Percentiles rank a stretch among this genome's conserved stretches.
These are phyloP conservation scores for Arachis monticola DNA, from an alignment of 331 rosid species.

Conservation along the genomic window DNA sequence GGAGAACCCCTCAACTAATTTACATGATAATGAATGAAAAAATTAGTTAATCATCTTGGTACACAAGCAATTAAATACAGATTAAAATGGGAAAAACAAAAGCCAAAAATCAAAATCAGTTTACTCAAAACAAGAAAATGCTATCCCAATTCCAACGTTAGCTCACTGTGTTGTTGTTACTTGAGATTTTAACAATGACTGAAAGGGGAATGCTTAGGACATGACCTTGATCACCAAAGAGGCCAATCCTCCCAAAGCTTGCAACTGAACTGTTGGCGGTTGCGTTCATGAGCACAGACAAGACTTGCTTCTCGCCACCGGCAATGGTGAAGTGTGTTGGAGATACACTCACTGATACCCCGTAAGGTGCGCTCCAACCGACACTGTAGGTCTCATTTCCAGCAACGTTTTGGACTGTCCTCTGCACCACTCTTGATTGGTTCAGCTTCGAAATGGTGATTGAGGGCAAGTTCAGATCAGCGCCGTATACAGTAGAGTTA, in stretches of 20 bases:
- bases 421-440: constrained; percentile 65
- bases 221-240: constrained; percentile 89
- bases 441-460: constrained; percentile 80
- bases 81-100: background rate
- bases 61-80: constrained; percentile 2
- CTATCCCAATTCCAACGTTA: constrained; percentile 11
- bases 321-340: constrained; percentile 67
- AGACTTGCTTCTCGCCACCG: constrained; percentile 60
- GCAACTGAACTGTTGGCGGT: constrained; percentile 59
- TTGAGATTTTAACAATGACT: constrained; percentile 55
- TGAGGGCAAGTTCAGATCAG: constrained; percentile 92
- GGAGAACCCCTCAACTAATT: constrained; percentile 41
- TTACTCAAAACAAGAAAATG: constrained; percentile 12
- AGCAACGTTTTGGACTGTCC: constrained; percentile 67
- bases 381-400: constrained; percentile 71
- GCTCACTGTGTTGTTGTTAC: constrained; percentile 45
- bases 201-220: constrained; percentile 77
- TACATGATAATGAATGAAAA: constrained; percentile 78
- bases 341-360: constrained; percentile 71
- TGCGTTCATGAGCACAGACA: constrained; percentile 66
- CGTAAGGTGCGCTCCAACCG: constrained; percentile 84
- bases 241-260: constrained; percentile 91
- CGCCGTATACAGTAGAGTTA: constrained; percentile 57
- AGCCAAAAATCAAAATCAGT: background rate
- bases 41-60: constrained; percentile 54